Percentiles rank a stretch among this genome's conserved stretches.
These are phyloP conservation scores for Albizia julibrissin DNA, from an alignment of 306 rosid species.

Conservation along the genomic window DNA sequence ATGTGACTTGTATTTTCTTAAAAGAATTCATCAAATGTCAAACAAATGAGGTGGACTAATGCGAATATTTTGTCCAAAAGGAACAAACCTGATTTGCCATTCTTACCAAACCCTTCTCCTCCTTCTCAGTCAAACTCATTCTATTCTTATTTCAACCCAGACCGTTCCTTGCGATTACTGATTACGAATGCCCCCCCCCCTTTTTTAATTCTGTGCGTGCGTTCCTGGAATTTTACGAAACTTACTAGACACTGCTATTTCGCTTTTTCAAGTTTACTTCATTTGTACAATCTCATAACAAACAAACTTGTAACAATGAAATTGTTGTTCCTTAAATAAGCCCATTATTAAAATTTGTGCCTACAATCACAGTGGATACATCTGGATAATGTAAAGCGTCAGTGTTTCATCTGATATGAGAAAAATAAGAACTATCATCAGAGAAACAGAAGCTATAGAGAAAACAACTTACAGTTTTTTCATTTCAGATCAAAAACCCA, in stretches of 20 bases:
- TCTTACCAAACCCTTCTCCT: background rate
- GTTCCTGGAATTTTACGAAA: background rate
- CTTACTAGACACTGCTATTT: background rate
- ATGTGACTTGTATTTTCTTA: background rate
- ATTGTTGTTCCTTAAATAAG: background rate
- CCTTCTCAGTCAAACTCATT: background rate
- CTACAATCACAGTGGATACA: background rate
- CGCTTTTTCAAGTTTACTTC: background rate
- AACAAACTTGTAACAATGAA: background rate
- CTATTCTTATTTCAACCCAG: background rate
- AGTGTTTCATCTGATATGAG: conserved; percentile 25
- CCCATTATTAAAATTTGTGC: background rate
- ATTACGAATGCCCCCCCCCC: background rate
- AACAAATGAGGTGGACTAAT: background rate
- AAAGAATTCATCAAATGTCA: background rate
- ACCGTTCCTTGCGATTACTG: background rate
- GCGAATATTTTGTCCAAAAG: background rate
- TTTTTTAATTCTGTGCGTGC: background rate
- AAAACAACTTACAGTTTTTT: conserved; percentile 4
- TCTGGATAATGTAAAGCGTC: background rate
- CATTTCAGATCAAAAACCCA: conserved; percentile 18
- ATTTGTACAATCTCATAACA: background rate
- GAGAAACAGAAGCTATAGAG: conserved; percentile 21
- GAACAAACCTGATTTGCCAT: background rate
- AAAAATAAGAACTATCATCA: background rate